Evolutionary conservation across 2,329 filamentous ascomycete species (phyloP).

Genomic region (Ceratocystis diversiconidia): DNA sequence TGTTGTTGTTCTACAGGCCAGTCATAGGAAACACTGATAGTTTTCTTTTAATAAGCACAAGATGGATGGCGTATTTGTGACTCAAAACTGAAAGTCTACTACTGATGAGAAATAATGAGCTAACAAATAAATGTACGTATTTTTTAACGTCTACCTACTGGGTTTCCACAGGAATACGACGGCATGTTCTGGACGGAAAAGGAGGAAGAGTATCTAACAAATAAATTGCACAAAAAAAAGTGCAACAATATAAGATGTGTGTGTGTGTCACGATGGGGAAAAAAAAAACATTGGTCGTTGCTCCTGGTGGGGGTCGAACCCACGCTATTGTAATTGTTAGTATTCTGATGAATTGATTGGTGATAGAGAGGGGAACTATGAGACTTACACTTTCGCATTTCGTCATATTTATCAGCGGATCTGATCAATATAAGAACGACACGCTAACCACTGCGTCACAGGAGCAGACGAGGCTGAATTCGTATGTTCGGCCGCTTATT

Average conservation of each 20-base stretch:
- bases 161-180: too few relatives aligned
- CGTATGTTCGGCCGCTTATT: slow-evolving; percentile 11
- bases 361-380: not conserved
- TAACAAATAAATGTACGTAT: too few relatives aligned
- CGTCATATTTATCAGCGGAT: slow-evolving; percentile 19
- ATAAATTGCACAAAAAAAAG: not conserved
- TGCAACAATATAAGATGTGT: not conserved
- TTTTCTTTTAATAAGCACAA: not conserved
- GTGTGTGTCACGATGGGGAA: not conserved
- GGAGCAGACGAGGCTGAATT: slow-evolving; percentile 17
- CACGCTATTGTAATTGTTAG: slow-evolving; percentile 18
- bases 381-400: slow-evolving; percentile 20
- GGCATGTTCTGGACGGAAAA: too few relatives aligned
- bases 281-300: slow-evolving; percentile 15
- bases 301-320: slow-evolving; percentile 21
- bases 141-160: too few relatives aligned
- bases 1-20: not conserved
- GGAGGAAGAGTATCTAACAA: too few relatives aligned
- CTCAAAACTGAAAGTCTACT: too few relatives aligned
- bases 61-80: too few relatives aligned
- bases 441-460: slow-evolving; percentile 21
- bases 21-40: not conserved
- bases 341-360: slow-evolving; percentile 15
- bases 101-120: too few relatives aligned
- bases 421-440: slow-evolving; percentile 20